Conservation (phyloP, 2,329 filamentous ascomycete species). For the Fusarium sp. region DNA sequence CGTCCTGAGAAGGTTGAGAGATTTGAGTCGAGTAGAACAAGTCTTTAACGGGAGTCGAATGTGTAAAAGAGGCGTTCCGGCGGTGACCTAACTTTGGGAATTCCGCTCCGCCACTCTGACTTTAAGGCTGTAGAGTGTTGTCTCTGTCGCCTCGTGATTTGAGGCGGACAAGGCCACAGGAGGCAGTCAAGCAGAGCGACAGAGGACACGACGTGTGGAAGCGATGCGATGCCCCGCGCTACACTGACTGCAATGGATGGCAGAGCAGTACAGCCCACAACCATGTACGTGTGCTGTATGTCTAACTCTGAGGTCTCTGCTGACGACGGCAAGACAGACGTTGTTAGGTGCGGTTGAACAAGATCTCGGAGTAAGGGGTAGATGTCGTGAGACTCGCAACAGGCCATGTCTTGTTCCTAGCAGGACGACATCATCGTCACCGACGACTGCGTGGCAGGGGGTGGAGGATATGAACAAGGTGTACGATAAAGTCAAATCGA, state of each 20-base stretch:
- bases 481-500: background rate
- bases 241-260: constrained; percentile 33
- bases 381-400: constrained; percentile 29
- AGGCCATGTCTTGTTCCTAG: constrained; percentile 27
- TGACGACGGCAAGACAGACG: constrained; percentile 20
- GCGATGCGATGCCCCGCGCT: constrained; percentile 36
- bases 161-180: constrained; percentile 21
- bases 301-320: constrained; percentile 14
- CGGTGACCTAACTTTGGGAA: constrained; percentile 10
- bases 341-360: constrained; percentile 32
- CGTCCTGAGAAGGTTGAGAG: constrained; percentile 3
- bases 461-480: constrained; percentile 1
- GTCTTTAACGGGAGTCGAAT: background rate
- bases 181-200: constrained; percentile 24
- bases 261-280: constrained; percentile 22
- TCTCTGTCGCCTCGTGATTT: constrained; percentile 37
- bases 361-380: constrained; percentile 34
- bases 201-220: constrained; percentile 23
- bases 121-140: constrained; percentile 27
- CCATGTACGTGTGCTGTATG: constrained; percentile 32
- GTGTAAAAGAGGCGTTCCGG: constrained; percentile 24
- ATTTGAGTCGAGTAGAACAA: background rate
- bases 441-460: constrained; percentile 9
- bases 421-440: constrained; percentile 28
- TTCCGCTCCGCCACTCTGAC: constrained; percentile 21